Conservation (phyloP, 2,329 filamentous ascomycete species). For the Clonostachys sp. region DNA sequence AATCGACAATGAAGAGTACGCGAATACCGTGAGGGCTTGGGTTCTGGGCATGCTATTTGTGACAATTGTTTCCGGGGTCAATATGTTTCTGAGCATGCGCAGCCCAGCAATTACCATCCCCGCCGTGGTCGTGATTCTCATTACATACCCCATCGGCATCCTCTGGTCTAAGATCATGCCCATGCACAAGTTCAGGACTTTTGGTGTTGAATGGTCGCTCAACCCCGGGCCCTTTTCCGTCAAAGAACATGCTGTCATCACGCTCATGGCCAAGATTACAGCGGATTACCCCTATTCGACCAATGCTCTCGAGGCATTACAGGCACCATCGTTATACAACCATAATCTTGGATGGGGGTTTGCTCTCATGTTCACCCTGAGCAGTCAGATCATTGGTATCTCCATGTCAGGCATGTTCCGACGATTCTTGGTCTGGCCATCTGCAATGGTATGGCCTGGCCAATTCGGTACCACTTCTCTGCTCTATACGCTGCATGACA, state of each 20-base stretch:
- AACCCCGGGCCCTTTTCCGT: slow-evolving; percentile 37
- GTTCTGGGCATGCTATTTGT: slow-evolving; percentile 50
- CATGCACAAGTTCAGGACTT: slow-evolving; percentile 17
- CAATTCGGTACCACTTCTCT: slow-evolving; percentile 57
- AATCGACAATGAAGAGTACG: slow-evolving; percentile 47
- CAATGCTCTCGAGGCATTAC: slow-evolving; percentile 33
- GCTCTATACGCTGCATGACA: slow-evolving; percentile 62
- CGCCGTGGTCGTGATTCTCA: slow-evolving; percentile 49
- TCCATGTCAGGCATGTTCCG: slow-evolving; percentile 56
- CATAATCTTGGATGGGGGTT: slow-evolving; percentile 53
- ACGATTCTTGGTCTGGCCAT: slow-evolving; percentile 55
- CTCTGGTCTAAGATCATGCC: slow-evolving; percentile 25
- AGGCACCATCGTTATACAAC: slow-evolving; percentile 36
- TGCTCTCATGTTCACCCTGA: slow-evolving; percentile 54
- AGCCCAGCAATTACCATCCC: slow-evolving; percentile 46
- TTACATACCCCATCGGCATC: slow-evolving; percentile 42
- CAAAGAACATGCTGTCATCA: slow-evolving; percentile 45
- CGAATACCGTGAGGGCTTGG: slow-evolving; percentile 58
- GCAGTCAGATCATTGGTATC: slow-evolving; percentile 59
- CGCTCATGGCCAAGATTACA: slow-evolving; percentile 34
- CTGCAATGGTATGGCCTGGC: slow-evolving; percentile 62
- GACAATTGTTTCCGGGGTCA: slow-evolving; percentile 52
- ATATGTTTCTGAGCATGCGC: slow-evolving; percentile 46
- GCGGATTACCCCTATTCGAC: slow-evolving; percentile 25
- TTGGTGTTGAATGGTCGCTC: slow-evolving; percentile 23